Base-by-base conservation (phyloP, 352 stramenopile species). In the Phytophthora aleatoria region DNA sequence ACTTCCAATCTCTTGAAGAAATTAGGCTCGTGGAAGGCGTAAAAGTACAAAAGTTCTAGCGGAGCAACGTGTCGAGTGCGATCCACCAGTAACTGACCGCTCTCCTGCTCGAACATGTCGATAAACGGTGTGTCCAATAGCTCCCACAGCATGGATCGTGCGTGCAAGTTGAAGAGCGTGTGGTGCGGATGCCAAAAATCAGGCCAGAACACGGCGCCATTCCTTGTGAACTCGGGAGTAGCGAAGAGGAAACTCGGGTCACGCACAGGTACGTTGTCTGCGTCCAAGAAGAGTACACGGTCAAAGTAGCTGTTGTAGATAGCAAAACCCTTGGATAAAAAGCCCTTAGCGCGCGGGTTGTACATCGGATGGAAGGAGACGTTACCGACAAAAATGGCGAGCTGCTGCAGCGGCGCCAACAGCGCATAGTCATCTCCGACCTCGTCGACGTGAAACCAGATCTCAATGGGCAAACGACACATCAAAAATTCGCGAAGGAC, bases 41-140 rank as follows among this genome's bases (percentile, higher is more conserved):
- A 84, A 56, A 87, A 84, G 57, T 80, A 70, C 26, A 84, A 64
- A 13, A 68, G 54, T 12, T 74, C 52, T 10, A 85, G 50, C 24
- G 78, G 63, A 10, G 55, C 61, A 5, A 63, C 43, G 26, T 74
- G 69, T 33, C 73, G 78, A 50, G 45, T 41, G 13, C 71, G 64
- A 50, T 85, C 72, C n/a, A 89, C 59, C 15, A 87, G 28, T 13
- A 89, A 33, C 44, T 89, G 80, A 2, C 80, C 80, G 50, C 77
- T 87, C 42, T 89, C 80, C 60, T 89, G 77, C 67, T 89, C 77
- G 50, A 87, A 87, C 76, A 84, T 83, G 60, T 83, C 60, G 6
- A 84, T 66, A 43, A 75, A 83, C 3, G 61, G 54, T 12, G 73
- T 48, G 20, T 68, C 77, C 12, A 89, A 51, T 28, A 85, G 43